Percentiles rank a stretch among this genome's conserved stretches.
phyloP scores from a whole-genome alignment of 768 basidiomycete species.

The Boletellus ananiceps region DNA sequence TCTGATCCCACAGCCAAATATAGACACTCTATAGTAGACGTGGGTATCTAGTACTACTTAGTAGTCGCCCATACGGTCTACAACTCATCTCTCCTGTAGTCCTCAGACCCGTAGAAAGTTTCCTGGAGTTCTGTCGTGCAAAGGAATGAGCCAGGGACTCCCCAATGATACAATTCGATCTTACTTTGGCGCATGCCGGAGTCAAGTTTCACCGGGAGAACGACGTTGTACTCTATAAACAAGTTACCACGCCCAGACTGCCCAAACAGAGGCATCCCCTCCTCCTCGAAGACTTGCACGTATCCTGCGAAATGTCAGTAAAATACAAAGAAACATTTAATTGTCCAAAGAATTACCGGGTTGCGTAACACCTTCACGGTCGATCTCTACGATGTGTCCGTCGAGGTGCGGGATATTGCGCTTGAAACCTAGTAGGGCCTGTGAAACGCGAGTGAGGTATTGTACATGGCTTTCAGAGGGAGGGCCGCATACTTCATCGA shows the following conservation, averaged over 20 bases:
- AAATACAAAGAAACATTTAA: not conserved
- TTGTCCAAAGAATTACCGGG: conserved; percentile 51
- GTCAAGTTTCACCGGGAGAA: conserved; percentile 73
- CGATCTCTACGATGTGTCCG: conserved; percentile 69
- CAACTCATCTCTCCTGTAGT: conserved; percentile 37
- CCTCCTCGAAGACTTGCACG: conserved; percentile 79
- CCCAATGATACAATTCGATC: conserved; percentile 28
- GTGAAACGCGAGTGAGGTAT: not conserved
- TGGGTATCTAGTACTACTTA: not conserved
- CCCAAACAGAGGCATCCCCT: conserved; percentile 83
- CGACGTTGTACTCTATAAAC: conserved; percentile 90
- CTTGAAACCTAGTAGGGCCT: conserved; percentile 98
- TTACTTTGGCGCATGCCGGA: conserved; percentile 69
- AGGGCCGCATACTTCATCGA: conserved; percentile 64
- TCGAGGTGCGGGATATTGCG: conserved; percentile 90
- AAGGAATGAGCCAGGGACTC: conserved; percentile 7
- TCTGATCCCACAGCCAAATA: conserved; percentile 18
- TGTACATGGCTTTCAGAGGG: not conserved
- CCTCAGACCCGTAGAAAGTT: conserved; percentile 43
- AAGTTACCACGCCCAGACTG: conserved; percentile 66
- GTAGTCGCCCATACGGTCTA: conserved; percentile 17
- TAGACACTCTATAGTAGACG: conserved; percentile 3
- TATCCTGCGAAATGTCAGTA: conserved; percentile 48
- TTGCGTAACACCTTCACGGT: conserved; percentile 81
- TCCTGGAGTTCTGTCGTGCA: conserved; percentile 48